A percentile compares a stretch with the other conserved stretches of the same genome.
Conservation (phyloP, 805 yeast species). For the Candida taoyuanica region DNA sequence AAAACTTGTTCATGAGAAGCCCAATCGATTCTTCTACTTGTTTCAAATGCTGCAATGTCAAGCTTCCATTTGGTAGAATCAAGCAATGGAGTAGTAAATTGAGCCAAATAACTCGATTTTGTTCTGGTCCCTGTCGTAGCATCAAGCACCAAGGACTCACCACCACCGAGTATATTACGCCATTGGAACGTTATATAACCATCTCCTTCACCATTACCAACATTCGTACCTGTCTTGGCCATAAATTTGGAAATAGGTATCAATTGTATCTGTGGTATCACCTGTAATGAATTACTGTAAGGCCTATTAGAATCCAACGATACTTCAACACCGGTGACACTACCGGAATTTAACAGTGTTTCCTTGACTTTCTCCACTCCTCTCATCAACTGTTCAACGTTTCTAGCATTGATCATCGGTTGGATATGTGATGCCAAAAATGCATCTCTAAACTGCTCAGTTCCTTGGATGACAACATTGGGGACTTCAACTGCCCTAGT, state of each 20-base stretch:
- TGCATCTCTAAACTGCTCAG: constrained; percentile 40
- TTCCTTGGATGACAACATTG: constrained; percentile 45
- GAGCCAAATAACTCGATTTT: constrained; percentile 48
- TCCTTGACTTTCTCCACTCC: constrained; percentile 41
- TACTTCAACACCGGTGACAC: constrained; percentile 40
- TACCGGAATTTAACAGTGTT: constrained; percentile 39
- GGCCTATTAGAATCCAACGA: constrained; percentile 23
- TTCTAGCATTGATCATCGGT: constrained; percentile 41
- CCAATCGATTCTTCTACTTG: constrained; percentile 47
- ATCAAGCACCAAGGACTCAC: constrained; percentile 53
- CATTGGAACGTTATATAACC: constrained; percentile 79
- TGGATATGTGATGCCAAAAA: constrained; percentile 44
- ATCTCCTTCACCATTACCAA: constrained; percentile 96
- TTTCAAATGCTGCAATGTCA: constrained; percentile 47
- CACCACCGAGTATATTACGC: constrained; percentile 62
- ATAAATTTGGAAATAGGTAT: constrained; percentile 63
- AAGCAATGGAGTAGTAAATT: constrained; percentile 46
- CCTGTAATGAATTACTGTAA: constrained; percentile 17
- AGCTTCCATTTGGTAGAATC: constrained; percentile 47
- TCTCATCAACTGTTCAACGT: constrained; percentile 36
- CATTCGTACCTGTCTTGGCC: constrained; percentile 91
- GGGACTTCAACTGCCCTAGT: constrained; percentile 40
- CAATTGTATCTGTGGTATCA: constrained; percentile 30
- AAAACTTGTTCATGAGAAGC: constrained; percentile 49
- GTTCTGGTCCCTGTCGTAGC: constrained; percentile 59